These are phyloP conservation scores for Candida insectalens DNA, from an alignment of 805 yeast species.

Conservation along the genomic window DNA sequence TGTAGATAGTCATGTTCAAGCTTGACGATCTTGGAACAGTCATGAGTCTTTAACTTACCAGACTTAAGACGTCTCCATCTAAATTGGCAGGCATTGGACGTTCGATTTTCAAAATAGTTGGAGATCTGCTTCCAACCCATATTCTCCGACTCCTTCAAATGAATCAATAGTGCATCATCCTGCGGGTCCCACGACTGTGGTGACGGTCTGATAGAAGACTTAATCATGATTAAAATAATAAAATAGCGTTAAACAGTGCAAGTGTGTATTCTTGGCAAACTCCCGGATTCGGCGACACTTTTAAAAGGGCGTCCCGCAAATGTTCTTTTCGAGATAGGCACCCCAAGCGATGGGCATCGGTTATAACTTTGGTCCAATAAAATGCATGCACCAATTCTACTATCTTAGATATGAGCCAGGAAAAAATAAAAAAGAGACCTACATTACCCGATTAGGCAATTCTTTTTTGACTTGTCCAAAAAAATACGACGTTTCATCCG, in stretches of 20 bases:
- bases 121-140: constrained; percentile 89
- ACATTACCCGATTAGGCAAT: no score
- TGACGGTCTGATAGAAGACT: constrained; percentile 6
- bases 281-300: no score
- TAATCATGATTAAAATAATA: no score
- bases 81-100: constrained; percentile 85
- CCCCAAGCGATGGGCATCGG: no score
- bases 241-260: no score
- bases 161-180: constrained; percentile 63
- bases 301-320: no score
- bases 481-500: no score
- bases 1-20: constrained; percentile 1
- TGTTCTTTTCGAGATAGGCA: no score
- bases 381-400: background rate
- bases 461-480: no score
- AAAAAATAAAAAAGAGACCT: no score
- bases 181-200: constrained; percentile 65
- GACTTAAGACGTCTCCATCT: constrained; percentile 70
- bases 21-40: constrained; percentile 1
- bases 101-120: constrained; percentile 63
- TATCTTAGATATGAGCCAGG: no score
- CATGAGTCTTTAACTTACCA: constrained; percentile 27
- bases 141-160: constrained; percentile 70
- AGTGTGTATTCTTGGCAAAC: no score
- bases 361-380: background rate